These are phyloP conservation scores for Talaromyces trachyspermus DNA, from an alignment of 495 filamentous ascomycete genomes.

Conservation along the genomic window DNA sequence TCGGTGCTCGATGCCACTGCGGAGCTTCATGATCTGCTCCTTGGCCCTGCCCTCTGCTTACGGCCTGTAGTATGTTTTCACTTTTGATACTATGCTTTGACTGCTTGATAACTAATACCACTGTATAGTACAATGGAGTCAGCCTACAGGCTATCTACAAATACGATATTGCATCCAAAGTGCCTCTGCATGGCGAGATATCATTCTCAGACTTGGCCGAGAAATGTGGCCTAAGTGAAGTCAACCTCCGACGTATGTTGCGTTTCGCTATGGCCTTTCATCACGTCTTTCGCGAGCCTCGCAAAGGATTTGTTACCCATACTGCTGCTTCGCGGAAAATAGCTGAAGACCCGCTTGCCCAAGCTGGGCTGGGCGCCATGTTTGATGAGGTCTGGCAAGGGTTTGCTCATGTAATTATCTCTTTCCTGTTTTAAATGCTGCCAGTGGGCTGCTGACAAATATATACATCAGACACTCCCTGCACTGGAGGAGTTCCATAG, in stretches of 20 bases:
- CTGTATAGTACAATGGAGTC: constrained; percentile 5
- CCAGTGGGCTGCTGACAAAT: not conserved
- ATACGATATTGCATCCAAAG: constrained; percentile 19
- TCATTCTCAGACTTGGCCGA: constrained; percentile 36
- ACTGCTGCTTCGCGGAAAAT: constrained; percentile 40
- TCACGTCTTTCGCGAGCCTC: constrained; percentile 46
- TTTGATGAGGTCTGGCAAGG: constrained; percentile 13
- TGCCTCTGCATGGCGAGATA: constrained; percentile 30
- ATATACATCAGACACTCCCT: constrained; percentile 6
- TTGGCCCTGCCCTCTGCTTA: constrained; percentile 8
- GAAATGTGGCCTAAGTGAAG: constrained; percentile 30
- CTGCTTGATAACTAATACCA: not conserved
- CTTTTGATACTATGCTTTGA: not conserved
- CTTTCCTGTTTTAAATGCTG: not conserved
- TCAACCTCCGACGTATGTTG: constrained; percentile 43
- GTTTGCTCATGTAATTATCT: constrained; percentile 5
- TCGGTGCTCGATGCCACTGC: constrained; percentile 9
- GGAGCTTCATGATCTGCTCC: constrained; percentile 15
- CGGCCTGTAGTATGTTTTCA: constrained; percentile 10
- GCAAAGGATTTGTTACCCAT: constrained; percentile 42
- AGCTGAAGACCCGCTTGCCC: constrained; percentile 31
- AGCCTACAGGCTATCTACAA: constrained; percentile 25
- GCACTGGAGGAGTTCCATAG: constrained; percentile 7
- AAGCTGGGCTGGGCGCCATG: constrained; percentile 41
- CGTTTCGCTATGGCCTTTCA: constrained; percentile 46